Evolutionary conservation across 352 stramenopile species (phyloP).

Genomic region (Phytophthora aleatoria): DNA sequence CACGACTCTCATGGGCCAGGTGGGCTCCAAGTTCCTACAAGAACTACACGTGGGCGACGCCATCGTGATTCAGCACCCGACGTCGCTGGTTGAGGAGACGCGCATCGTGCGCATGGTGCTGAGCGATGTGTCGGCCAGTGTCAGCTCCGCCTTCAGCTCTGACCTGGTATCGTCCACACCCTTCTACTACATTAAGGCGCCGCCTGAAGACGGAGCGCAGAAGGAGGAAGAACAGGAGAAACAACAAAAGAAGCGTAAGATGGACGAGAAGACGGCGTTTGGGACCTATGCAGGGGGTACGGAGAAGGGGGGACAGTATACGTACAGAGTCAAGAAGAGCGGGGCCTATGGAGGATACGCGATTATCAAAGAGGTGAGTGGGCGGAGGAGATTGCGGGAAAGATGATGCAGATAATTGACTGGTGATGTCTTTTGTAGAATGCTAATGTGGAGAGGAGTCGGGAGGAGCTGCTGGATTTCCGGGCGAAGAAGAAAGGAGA

Average conservation of each 20-base stretch:
- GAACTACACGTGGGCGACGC: slow-evolving; percentile 85
- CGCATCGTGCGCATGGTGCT: slow-evolving; percentile 92
- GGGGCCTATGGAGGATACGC: slow-evolving; percentile 85
- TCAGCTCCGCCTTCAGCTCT: slow-evolving; percentile 89
- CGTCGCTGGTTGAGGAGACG: slow-evolving; percentile 83
- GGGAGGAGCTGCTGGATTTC: slow-evolving; percentile 87
- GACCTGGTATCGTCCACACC: slow-evolving; percentile 89
- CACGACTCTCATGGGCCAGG: slow-evolving; percentile 88
- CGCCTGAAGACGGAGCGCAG: slow-evolving; percentile 58
- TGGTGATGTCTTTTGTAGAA: slow-evolving; percentile 25
- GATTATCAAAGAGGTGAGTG: slow-evolving; percentile 80
- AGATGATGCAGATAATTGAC: background rate
- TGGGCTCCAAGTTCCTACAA: slow-evolving; percentile 83
- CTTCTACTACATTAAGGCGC: slow-evolving; percentile 90
- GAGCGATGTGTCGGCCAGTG: slow-evolving; percentile 82
- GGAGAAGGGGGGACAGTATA: slow-evolving; percentile 68
- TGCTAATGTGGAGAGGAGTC: slow-evolving; percentile 64
- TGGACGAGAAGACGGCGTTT: slow-evolving; percentile 76
- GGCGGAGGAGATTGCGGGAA: background rate
- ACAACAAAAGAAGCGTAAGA: slow-evolving; percentile 56
- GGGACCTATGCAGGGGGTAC: slow-evolving; percentile 90
- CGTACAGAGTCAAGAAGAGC: slow-evolving; percentile 86
- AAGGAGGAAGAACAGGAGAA: slow-evolving; percentile 44
- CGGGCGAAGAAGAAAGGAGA: slow-evolving; percentile 90
- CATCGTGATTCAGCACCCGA: slow-evolving; percentile 90